Percentiles rank a stretch among this genome's conserved stretches.
Evolutionary conservation across 129 eudicot genomes (phyloP).

Genomic region (Chrysanthemum lavandulifolium): DNA sequence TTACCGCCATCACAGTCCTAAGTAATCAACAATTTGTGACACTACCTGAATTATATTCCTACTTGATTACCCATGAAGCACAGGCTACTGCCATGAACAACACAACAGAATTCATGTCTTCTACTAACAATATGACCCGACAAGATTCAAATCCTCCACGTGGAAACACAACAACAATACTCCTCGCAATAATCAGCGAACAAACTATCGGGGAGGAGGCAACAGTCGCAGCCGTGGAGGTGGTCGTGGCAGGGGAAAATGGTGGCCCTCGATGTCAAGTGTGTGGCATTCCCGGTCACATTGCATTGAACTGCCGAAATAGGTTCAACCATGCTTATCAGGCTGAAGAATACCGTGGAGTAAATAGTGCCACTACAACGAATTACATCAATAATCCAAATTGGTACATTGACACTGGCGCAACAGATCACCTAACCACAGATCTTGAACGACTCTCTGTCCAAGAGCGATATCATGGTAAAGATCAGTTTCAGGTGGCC

Average conservation of each 20-base stretch:
- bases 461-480: no score
- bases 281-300: background rate
- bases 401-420: background rate
- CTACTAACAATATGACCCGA: no score
- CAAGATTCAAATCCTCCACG: no score
- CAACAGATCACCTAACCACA: background rate
- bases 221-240: background rate
- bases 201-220: background rate
- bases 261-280: conserved; percentile 2
- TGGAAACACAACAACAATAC: no score
- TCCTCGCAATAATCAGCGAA: background rate
- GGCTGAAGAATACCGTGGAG: background rate
- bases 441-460: no score
- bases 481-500: no score
- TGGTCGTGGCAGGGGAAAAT: background rate
- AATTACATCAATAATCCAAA: background rate
- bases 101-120: no score
- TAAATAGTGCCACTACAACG: background rate
- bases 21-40: no score
- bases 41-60: no score
- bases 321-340: background rate
- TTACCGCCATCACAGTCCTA: no score
- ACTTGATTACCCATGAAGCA: no score
- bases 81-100: no score
- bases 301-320: background rate